A percentile compares a stretch with the other conserved stretches of the same genome.
These are phyloP conservation scores for Plasmodium malariae DNA, from an alignment of 169 alveolate species.

Conservation along the genomic window DNA sequence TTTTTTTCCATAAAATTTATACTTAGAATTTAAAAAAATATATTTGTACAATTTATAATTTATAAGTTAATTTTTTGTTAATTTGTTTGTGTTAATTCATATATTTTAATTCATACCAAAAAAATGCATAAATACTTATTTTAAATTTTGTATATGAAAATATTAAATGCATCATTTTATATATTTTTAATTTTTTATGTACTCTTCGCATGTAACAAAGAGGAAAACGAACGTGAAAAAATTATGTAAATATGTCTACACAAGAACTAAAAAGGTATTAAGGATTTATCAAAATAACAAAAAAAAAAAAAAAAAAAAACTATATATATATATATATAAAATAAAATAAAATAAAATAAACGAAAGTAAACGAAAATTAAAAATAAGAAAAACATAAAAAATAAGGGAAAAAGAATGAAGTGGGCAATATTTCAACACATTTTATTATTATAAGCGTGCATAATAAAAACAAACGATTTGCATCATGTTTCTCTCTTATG, in stretches of 20 bases:
- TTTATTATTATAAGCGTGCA: neutral
- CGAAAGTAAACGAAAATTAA: constrained; percentile 1
- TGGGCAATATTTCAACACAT: neutral
- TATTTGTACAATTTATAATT: too few species aligned
- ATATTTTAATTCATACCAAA: too few species aligned
- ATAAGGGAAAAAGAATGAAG: neutral
- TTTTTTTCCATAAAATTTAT: too few species aligned
- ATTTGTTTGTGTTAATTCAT: too few species aligned
- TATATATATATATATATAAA: too few species aligned
- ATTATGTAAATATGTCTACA: constrained; percentile 2
- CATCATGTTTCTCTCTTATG: neutral
- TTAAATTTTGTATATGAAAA: neutral
- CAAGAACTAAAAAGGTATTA: constrained; percentile 34
- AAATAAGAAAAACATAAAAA: constrained; percentile 8
- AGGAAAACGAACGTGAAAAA: neutral
- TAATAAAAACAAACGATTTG: neutral
- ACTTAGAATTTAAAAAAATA: too few species aligned
- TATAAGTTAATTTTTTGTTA: too few species aligned
- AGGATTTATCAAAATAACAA: constrained; percentile 28
- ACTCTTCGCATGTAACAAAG: neutral
- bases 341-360: constrained; percentile 37
- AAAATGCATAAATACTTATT: too few species aligned
- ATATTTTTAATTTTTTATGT: neutral
- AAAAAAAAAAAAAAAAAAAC: constrained; percentile 25
- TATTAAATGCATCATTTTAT: neutral